Base-by-base conservation (phyloP, 1,284 basidiomycete species). In the Cryptococcus maquisensis region DNA sequence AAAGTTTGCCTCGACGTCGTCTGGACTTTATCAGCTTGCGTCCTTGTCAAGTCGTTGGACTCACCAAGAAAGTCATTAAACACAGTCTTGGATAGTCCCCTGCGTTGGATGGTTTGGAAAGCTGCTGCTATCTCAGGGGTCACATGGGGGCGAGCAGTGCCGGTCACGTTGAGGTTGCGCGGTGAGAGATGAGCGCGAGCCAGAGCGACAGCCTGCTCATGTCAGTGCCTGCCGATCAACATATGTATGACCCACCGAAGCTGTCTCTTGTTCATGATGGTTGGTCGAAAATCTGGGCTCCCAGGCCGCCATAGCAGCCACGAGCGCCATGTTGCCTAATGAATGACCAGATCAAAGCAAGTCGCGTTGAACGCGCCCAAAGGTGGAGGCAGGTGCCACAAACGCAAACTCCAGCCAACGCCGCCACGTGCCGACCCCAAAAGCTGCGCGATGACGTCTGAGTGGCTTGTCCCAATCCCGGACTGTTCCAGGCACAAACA, bases 1-100 rank as follows among this genome's bases (percentile, higher is more conserved):
- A 51, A 74, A 74, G 20, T 63, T 56, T 0, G 43, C 28, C 26
- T 71, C 62, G 3, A 77, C 68, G 4, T 60, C 59, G 37, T 64
- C 70, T 71, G 52, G 10, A 16, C 12, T 23, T 24, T 10, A 24
- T 20, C 8, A 37, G 26, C 42, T 24, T 16, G 15, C 32, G 28
- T 23, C 8, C 5, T n/a, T n/a, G n/a, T n/a, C n/a, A n/a, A n/a
- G n/a, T n/a, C n/a, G n/a, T n/a, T n/a, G n/a, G n/a, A n/a, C 67
- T 23, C 40, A 65, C 67, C 65, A 15, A 62, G 49, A 24, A 70
- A 71, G 49, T 73, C 69, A 6, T 55, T 24, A 41, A 62, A 65
- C 37, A 71, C 40, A 21, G 59, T 47, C n/a, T 20, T 32, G 18
- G 57, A 47, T 26, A 58, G 45, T 23, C 57, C 61, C 1, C 53